phyloP scores from a whole-genome alignment of 1,284 basidiomycete genomes.

The Amylostereum areolatum region DNA sequence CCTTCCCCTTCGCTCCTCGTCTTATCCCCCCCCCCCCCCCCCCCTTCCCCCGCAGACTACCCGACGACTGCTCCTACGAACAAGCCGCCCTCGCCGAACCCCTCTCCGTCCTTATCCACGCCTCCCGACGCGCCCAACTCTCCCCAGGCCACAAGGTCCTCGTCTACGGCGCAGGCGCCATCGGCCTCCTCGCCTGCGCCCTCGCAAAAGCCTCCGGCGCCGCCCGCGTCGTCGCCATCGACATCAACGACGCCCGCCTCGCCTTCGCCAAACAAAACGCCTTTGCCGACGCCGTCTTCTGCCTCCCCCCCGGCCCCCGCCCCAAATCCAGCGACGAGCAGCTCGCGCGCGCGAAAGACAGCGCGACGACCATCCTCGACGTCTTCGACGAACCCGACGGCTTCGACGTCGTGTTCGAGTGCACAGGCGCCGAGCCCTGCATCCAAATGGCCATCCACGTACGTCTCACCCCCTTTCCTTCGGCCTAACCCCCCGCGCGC shows the following conservation, averaged over 20 bases:
- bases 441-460: conserved; percentile 86
- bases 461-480: conserved; percentile 27
- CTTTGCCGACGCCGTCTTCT: conserved; percentile 72
- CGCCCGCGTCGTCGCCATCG: conserved; percentile 69
- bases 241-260: conserved; percentile 79
- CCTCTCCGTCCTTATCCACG: conserved; percentile 81
- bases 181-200: conserved; percentile 84
- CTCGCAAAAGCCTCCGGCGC: conserved; percentile 72
- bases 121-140: conserved; percentile 61
- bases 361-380: conserved; percentile 45
- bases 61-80: conserved; percentile 67
- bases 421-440: conserved; percentile 88
- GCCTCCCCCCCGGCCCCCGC: conserved; percentile 48
- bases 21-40: conserved; percentile 5
- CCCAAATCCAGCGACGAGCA: conserved; percentile 56
- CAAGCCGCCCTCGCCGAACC: conserved; percentile 84
- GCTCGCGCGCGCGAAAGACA: conserved; percentile 62
- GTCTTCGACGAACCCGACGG: conserved; percentile 65
- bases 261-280: conserved; percentile 70
- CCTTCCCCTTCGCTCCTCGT: conserved; percentile 7
- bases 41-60: conserved; percentile 47
- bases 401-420: conserved; percentile 91
- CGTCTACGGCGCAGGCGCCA: conserved; percentile 88
- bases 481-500: conserved; percentile 10
- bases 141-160: conserved; percentile 63